Evolutionary conservation across 78 protist species (phyloP), one percentile per base, ranked within the genome.

Genomic region (Isochrysis galbana): DNA sequence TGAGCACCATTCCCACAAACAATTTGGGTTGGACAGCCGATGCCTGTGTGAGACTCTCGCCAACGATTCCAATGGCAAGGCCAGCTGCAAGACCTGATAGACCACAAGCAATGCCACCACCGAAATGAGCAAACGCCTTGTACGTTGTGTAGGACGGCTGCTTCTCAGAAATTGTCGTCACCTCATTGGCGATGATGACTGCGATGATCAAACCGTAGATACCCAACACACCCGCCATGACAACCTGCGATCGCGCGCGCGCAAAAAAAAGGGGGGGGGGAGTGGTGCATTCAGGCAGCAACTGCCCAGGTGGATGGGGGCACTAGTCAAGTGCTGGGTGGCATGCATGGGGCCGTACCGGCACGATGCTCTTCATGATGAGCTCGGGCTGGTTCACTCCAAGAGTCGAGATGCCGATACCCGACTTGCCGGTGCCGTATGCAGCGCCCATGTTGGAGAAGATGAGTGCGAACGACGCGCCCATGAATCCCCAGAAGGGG

Each of bases 211-310:
- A 97, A 48, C 99, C 99, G 96, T 99, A 99, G 89, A 99, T 99
- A 84, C 99, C 99, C 44, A 99, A 92, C 61, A 98, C 96, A 97
- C 99, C 99, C 39, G 99, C 99, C 98, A 99, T 98, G 92, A 99
- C 96, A 1, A 80, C 88, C 77, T 36, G 46, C 26, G 47, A 14
- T 7, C 29, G 29, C 61, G 61, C 61, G 61, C 61, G 61, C 61
- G 61, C 61, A 51, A 14, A 14, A 7, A 51, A 51, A 51, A 14
- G 61, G 61, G 29, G 61, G 61, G 14, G 61, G 61, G 61, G 61
- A 51, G 61, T 7, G 61, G 14, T n/a, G n/a, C n/a, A n/a, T n/a
- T n/a, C n/a, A n/a, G n/a, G n/a, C n/a, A n/a, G n/a, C n/a, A n/a
- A n/a, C n/a, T n/a, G n/a, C n/a, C n/a, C n/a, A n/a, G n/a, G n/a